Percentiles rank a stretch among this genome's conserved stretches.
Evolutionary conservation across 495 filamentous ascomycete species (phyloP).

Genomic region (Stereocaulon alpinum): DNA sequence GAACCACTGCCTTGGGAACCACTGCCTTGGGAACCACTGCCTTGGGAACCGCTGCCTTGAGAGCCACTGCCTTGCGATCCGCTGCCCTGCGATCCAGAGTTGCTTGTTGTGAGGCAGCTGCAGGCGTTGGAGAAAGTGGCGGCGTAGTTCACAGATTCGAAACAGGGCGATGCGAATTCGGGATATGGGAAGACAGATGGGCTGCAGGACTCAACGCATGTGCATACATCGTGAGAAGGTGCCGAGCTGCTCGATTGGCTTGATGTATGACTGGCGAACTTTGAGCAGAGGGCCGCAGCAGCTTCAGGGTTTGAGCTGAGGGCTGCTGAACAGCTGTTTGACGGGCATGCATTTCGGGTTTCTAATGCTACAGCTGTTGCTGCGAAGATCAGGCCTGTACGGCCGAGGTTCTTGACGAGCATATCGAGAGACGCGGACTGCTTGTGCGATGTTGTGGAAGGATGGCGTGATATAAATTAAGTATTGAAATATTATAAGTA

Average conservation of each 20-base stretch:
- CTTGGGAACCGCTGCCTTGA: background rate
- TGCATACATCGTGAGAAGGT: background rate
- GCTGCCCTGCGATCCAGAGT: background rate
- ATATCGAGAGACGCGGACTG: constrained; percentile 1
- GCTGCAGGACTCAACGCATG: constrained; percentile 13
- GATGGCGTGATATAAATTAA: background rate
- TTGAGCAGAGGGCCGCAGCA: constrained; percentile 16
- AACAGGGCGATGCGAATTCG: constrained; percentile 16
- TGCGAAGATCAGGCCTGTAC: constrained; percentile 13
- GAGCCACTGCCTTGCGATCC: background rate
- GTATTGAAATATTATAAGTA: constrained; percentile 4
- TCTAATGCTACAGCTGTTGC: constrained; percentile 5
- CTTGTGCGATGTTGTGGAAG: background rate
- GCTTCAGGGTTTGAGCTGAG: constrained; percentile 7
- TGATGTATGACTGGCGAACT: constrained; percentile 1
- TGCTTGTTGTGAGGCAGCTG: background rate
- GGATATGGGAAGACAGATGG: constrained; percentile 14
- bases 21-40: background rate
- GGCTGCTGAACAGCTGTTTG: constrained; percentile 14
- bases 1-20: no score
- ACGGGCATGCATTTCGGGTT: background rate
- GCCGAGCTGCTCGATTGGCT: constrained; percentile 2
- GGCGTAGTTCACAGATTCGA: constrained; percentile 11
- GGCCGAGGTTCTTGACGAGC: constrained; percentile 10
- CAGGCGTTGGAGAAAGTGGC: constrained; percentile 7